Conservation (phyloP, 192 early-diverging fungal species). For the Coemansia umbellata region DNA sequence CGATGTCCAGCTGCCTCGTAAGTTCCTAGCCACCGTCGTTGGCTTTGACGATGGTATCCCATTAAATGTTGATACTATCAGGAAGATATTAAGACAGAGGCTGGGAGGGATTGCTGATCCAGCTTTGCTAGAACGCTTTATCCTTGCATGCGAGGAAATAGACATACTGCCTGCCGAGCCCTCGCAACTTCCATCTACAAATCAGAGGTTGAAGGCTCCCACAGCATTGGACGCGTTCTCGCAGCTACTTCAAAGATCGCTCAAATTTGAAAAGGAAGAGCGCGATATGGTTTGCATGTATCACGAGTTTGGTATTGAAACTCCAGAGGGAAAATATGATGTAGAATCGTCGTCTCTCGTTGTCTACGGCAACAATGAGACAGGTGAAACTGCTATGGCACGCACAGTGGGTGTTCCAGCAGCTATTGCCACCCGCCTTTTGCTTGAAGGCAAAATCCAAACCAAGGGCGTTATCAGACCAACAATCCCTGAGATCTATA, state of each 20-base stretch:
- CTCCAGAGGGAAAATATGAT: conserved; percentile 56
- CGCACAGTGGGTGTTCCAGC: conserved; percentile 76
- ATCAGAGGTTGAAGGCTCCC: conserved; percentile 17
- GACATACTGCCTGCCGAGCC: conserved; percentile 13
- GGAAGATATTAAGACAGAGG: no score
- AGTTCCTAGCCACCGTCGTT: conserved; percentile 10
- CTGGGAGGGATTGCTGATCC: not conserved
- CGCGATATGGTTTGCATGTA: conserved; percentile 92
- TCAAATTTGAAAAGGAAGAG: conserved; percentile 74
- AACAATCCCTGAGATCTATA: conserved; percentile 65
- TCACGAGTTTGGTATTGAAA: conserved; percentile 88
- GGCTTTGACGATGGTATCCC: conserved; percentile 4
- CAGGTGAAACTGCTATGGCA: conserved; percentile 75
- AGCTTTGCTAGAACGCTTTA: conserved; percentile 27
- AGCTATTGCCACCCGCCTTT: conserved; percentile 70
- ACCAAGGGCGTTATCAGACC: conserved; percentile 64
- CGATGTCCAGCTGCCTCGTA: conserved; percentile 18
- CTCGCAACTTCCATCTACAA: not conserved
- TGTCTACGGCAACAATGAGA: conserved; percentile 55
- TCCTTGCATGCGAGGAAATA: conserved; percentile 58
- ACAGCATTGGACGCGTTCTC: conserved; percentile 83
- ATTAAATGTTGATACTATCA: not conserved
- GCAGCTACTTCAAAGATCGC: conserved; percentile 66
- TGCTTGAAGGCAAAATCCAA: conserved; percentile 53
- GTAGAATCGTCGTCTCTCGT: conserved; percentile 67